phyloP scores from a whole-genome alignment of 164 flowering plant genomes.

The Annona cherimola region DNA sequence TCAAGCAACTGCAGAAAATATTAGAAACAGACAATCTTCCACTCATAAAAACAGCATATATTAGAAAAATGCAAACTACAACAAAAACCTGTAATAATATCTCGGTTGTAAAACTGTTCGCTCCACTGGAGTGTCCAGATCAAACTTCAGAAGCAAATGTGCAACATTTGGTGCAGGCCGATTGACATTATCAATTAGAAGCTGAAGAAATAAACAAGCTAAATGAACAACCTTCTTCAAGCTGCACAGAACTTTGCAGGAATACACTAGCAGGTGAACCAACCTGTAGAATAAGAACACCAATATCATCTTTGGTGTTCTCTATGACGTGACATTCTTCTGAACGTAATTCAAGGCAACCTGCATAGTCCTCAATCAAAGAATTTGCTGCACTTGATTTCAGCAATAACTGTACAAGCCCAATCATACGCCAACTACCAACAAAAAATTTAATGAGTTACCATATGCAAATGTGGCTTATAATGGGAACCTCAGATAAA shows the following conservation, averaged over 20 bases:
- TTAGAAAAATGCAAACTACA: slow-evolving; percentile 2
- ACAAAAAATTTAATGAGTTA: not conserved
- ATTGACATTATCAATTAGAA: slow-evolving; percentile 78
- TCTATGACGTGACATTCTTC: slow-evolving; percentile 69
- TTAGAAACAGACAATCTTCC: not conserved
- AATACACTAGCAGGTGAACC: not conserved
- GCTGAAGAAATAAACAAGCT: slow-evolving; percentile 39
- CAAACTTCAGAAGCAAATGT: slow-evolving; percentile 91
- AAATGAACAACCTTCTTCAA: slow-evolving; percentile 3
- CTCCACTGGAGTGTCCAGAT: slow-evolving; percentile 72
- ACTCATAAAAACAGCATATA: not conserved
- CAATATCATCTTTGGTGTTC: slow-evolving; percentile 67
- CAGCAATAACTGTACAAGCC: slow-evolving; percentile 74
- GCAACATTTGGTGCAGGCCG: slow-evolving; percentile 92
- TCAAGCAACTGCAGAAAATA: slow-evolving; percentile 68
- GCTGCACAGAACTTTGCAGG: slow-evolving; percentile 5
- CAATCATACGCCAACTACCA: slow-evolving; percentile 84
- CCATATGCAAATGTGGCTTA: not conserved
- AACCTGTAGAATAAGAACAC: slow-evolving; percentile 90
- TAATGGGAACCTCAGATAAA: not conserved
- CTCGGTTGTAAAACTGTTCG: slow-evolving; percentile 83
- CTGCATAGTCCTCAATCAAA: slow-evolving; percentile 94
- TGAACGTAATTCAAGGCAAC: slow-evolving; percentile 83
- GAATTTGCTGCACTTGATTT: slow-evolving; percentile 65
- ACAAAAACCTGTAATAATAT: slow-evolving; percentile 80